Conservation (phyloP, 306 rosid genomes). For the Carpinus fangiana region DNA sequence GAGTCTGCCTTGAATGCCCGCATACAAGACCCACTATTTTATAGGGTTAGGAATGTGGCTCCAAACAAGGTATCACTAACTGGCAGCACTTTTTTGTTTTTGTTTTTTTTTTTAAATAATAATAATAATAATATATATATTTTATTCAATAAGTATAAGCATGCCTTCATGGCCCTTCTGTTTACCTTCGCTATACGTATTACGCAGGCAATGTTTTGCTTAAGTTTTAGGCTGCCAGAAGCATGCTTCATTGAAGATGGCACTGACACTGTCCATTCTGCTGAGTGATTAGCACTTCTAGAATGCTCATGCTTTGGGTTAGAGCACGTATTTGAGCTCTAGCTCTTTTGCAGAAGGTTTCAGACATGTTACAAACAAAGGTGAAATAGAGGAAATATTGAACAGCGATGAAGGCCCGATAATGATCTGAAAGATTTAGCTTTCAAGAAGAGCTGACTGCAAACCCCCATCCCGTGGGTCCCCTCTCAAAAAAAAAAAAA, state of each 20-base stretch:
- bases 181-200: slow-evolving; percentile 1
- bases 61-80: slow-evolving; percentile 75
- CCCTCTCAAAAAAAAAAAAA: too few relatives aligned
- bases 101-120: not conserved
- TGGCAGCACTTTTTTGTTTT: not conserved
- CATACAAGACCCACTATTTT: slow-evolving; percentile 64
- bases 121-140: not conserved
- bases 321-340: not conserved
- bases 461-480: too few relatives aligned
- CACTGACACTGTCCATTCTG: slow-evolving; percentile 17
- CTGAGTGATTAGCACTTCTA: slow-evolving; percentile 15
- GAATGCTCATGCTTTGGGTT: slow-evolving; percentile 6
- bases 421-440: not conserved
- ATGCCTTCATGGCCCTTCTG: not conserved
- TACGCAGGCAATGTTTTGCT: slow-evolving; percentile 85
- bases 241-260: slow-evolving; percentile 48
- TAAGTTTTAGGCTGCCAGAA: slow-evolving; percentile 66
- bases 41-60: slow-evolving; percentile 91
- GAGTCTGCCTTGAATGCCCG: slow-evolving; percentile 70
- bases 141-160: not conserved
- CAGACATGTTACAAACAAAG: not conserved
- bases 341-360: not conserved
- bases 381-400: not conserved
- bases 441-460: not conserved
- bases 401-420: not conserved